phyloP scores from a whole-genome alignment of 192 early-diverging fungal genomes.

The Mortierella claussenii region DNA sequence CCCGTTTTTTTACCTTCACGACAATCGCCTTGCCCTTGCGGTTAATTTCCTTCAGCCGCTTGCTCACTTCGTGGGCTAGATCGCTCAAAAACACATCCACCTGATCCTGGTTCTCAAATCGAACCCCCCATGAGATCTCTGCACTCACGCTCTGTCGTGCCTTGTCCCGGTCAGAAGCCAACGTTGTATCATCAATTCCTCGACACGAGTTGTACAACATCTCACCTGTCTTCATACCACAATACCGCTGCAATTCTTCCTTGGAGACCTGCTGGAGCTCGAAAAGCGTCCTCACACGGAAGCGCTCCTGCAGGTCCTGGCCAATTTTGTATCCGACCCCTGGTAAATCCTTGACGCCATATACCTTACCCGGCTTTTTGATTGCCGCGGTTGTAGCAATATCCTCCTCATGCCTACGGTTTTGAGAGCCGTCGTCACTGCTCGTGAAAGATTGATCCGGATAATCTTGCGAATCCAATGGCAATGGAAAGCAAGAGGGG shows the following conservation, averaged over 20 bases:
- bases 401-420: neutral
- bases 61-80: constrained; percentile 72
- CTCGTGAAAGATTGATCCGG: neutral
- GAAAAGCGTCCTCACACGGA: constrained; percentile 54
- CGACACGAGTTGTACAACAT: constrained; percentile 75
- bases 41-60: constrained; percentile 66
- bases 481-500: neutral
- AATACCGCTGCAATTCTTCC: constrained; percentile 63
- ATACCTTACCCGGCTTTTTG: constrained; percentile 20
- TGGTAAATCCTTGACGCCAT: constrained; percentile 57
- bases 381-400: constrained; percentile 9
- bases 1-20: constrained; percentile 78
- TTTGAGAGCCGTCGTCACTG: constrained; percentile 1
- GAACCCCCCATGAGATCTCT: constrained; percentile 90
- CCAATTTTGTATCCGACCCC: constrained; percentile 55
- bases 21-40: constrained; percentile 70
- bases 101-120: constrained; percentile 79
- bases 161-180: constrained; percentile 67
- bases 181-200: constrained; percentile 78
- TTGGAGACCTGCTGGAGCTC: constrained; percentile 58
- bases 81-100: constrained; percentile 75
- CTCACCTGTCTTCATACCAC: constrained; percentile 77
- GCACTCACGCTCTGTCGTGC: constrained; percentile 82
- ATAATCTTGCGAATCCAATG: neutral
- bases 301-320: constrained; percentile 37